Evolutionary conservation across 2,329 filamentous ascomycete species (phyloP).

Genomic region (Fusarium sp.): DNA sequence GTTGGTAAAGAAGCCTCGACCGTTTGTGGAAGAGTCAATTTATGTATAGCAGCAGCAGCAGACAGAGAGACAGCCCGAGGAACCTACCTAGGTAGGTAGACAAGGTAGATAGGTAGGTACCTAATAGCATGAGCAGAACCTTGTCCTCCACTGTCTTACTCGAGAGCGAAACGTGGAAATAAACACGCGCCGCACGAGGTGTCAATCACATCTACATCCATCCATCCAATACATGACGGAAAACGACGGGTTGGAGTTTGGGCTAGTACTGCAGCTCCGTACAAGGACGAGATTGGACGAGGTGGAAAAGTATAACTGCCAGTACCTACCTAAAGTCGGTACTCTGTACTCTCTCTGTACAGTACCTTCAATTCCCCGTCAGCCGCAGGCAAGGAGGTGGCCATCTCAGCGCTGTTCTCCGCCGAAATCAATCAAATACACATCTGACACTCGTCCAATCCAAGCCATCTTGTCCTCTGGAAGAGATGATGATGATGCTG

Average conservation of each 20-base stretch:
- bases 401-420: slow-evolving; percentile 25
- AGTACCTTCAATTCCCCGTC: slow-evolving; percentile 7
- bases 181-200: slow-evolving; percentile 1
- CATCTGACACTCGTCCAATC: neutral
- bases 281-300: slow-evolving; percentile 10
- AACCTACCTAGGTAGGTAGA: too few species aligned
- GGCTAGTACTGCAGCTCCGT: neutral
- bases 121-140: slow-evolving; percentile 19
- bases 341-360: too few species aligned
- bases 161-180: slow-evolving; percentile 13
- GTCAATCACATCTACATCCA: neutral
- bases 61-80: neutral
- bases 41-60: neutral
- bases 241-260: slow-evolving; percentile 6
- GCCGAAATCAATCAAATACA: slow-evolving; percentile 17
- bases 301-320: slow-evolving; percentile 26
- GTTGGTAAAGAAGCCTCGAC: slow-evolving; percentile 24
- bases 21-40: slow-evolving; percentile 37
- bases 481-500: too few species aligned
- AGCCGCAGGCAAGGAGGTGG: slow-evolving; percentile 11
- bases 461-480: neutral
- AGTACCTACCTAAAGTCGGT: slow-evolving; percentile 8
- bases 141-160: slow-evolving; percentile 15
- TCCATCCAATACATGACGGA: neutral
- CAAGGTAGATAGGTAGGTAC: neutral